Percentiles rank a stretch among this genome's conserved stretches.
Evolutionary conservation across 495 filamentous ascomycete species (phyloP).

Genomic region (Penicillium verhagenii): DNA sequence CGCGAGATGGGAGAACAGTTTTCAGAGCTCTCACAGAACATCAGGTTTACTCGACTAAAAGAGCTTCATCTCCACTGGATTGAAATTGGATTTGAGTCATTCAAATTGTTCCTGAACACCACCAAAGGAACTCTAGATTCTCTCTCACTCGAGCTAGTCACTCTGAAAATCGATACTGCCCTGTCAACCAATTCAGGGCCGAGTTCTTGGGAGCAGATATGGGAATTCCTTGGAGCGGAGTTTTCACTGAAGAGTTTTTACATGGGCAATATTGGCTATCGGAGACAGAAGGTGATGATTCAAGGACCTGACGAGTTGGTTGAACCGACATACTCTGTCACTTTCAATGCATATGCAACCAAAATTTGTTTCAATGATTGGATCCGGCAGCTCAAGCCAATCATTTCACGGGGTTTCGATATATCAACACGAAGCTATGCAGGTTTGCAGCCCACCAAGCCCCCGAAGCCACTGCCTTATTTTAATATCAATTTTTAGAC

Average conservation of each 20-base stretch:
- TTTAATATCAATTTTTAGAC: no score
- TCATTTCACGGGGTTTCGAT: not conserved
- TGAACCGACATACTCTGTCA: not conserved
- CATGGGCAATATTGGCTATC: not conserved
- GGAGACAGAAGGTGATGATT: not conserved
- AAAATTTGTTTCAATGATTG: not conserved
- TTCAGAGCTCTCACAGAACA: not conserved
- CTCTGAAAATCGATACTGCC: not conserved
- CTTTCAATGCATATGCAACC: not conserved
- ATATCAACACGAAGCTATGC: not conserved
- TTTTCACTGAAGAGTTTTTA: not conserved
- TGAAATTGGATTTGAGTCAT: not conserved
- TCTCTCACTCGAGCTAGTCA: not conserved
- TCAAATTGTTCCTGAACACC: not conserved
- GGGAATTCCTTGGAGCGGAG: not conserved
- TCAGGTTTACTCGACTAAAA: conserved; percentile 1
- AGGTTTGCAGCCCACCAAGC: not conserved
- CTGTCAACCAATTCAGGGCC: not conserved
- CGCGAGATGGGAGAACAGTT: not conserved
- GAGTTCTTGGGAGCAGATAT: not conserved
- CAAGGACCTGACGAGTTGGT: not conserved
- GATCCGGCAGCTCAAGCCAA: not conserved
- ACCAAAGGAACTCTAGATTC: not conserved
- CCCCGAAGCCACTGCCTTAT: not conserved
- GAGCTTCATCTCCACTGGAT: conserved; percentile 6